Evolutionary conservation across 1,284 basidiomycete genomes (phyloP).

Genomic region (Sanghuangporus weigelae): DNA sequence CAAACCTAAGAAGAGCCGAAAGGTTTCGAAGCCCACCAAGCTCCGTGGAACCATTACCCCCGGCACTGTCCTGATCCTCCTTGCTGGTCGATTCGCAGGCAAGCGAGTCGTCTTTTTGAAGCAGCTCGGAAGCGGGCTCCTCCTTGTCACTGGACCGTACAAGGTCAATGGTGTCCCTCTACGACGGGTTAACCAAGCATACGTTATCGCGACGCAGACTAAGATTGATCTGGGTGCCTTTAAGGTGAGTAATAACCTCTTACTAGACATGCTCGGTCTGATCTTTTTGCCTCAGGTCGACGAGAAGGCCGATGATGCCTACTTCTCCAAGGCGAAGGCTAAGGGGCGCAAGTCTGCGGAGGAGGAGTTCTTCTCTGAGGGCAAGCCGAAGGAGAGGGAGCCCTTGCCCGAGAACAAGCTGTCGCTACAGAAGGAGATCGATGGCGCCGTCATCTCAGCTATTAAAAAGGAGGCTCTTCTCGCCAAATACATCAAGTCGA

Average conservation of each 20-base stretch:
- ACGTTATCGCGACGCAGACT: conserved; percentile 98
- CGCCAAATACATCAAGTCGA: conserved; percentile 90
- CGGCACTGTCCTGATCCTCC: conserved; percentile 93
- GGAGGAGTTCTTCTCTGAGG: conserved; percentile 94
- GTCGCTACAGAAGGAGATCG: conserved; percentile 90
- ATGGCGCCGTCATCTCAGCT: conserved; percentile 79
- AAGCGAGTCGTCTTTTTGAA: conserved; percentile 99
- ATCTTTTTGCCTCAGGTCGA: conserved; percentile 49
- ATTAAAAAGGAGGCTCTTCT: conserved; percentile 93
- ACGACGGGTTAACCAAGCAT: conserved; percentile 97
- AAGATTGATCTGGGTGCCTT: conserved; percentile 83
- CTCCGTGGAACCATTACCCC: conserved; percentile 90
- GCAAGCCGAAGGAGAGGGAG: conserved; percentile 91
- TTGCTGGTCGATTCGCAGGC: conserved; percentile 97
- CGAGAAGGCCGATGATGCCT: conserved; percentile 90
- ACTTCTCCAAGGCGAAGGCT: conserved; percentile 82
- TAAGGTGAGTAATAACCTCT: conserved; percentile 47
- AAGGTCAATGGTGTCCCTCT: conserved; percentile 99
- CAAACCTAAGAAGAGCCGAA: conserved; percentile 88
- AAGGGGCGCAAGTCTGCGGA: conserved; percentile 79
- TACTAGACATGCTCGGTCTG: not conserved
- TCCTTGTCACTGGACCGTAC: conserved; percentile 97
- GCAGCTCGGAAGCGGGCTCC: conserved; percentile 89
- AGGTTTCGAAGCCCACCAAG: conserved; percentile 70
- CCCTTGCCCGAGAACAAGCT: conserved; percentile 87